Base-by-base conservation (phyloP, 495 filamentous ascomycete genomes). In the Penicillium crystallinum region DNA sequence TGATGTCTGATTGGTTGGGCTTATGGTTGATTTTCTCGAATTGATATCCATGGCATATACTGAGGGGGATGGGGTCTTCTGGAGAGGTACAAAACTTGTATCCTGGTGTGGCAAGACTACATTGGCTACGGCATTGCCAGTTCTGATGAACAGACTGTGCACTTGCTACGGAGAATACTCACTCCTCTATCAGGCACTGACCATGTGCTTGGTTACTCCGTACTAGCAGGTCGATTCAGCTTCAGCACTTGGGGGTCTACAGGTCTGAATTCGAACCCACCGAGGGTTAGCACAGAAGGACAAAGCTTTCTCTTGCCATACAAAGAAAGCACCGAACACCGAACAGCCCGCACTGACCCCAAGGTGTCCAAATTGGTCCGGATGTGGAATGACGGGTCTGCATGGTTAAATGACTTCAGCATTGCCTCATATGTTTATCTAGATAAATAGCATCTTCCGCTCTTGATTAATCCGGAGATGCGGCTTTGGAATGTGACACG, bases 1-100 rank as follows among this genome's bases (percentile, higher is more conserved):
- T 46, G 59, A 71, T 55, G 45, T 53, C 37, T 75, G 59, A 69
- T 17, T 21, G 23, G 21, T 6, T 23, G 39, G 44, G 15, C 11
- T 25, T 45, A 11, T 40, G 33, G 6, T 46, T 17, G 2, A 41
- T 6, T 46, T 8, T 21, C 23, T n/a, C 33, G 22, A 19, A 39
- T 15, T 31, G 22, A 19, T 21, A 39, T 15, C 14, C 10, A 40
- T 38, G 35, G n/a, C 5, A 27, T 38, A 19, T 4, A 38, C 6
- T 22, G 1, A n/a, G 19, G n/a, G 31, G 19, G 6, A 17, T 9
- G 31, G 45, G 14, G 3, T 36, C 14, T 46, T 17, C 36, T 17
- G 15, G 21, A 6, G 6, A 37, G 21, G 21, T n/a, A 17, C 27
- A 12, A 4, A 1, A 27, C 18, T 14, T 34, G n/a, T 43, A 18